These are phyloP conservation scores for Cladosporium austrohemisphaericum DNA, from an alignment of 2,329 filamentous ascomycete genomes.

Conservation along the genomic window DNA sequence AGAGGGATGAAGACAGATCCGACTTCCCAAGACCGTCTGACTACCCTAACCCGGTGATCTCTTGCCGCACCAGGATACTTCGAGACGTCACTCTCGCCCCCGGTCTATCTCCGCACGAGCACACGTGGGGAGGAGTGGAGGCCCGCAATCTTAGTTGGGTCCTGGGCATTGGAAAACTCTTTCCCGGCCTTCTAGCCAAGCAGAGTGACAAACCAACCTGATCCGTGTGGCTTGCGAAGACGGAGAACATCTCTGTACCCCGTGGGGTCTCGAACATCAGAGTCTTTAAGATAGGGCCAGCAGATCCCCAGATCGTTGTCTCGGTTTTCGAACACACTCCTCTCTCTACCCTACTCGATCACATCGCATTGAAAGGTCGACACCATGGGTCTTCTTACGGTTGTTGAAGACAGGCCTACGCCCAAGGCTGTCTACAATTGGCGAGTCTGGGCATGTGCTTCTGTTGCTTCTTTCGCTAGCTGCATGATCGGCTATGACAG, in stretches of 20 bases:
- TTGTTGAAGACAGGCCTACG: slow-evolving; percentile 47
- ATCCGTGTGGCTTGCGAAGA: slow-evolving; percentile 10
- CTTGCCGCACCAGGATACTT: background rate
- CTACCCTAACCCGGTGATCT: background rate
- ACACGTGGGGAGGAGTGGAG: slow-evolving; percentile 13
- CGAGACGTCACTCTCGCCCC: background rate
- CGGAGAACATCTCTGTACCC: slow-evolving; percentile 4
- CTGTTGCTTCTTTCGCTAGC: slow-evolving; percentile 54
- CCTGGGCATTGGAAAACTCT: slow-evolving; percentile 11
- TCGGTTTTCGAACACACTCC: slow-evolving; percentile 4
- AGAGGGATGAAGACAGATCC: slow-evolving; percentile 8
- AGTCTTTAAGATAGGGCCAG: slow-evolving; percentile 8
- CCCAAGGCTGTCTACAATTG: slow-evolving; percentile 59
- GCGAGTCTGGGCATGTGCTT: slow-evolving; percentile 54
- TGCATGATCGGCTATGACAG: slow-evolving; percentile 60
- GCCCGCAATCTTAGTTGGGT: slow-evolving; percentile 1
- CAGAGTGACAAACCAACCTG: slow-evolving; percentile 2
- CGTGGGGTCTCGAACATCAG: slow-evolving; percentile 7
- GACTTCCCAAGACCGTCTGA: background rate
- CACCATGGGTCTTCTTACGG: slow-evolving; percentile 35
- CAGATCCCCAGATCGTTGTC: slow-evolving; percentile 1
- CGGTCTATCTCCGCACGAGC: slow-evolving; percentile 11
- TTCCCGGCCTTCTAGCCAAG: slow-evolving; percentile 3
- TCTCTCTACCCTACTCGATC: slow-evolving; percentile 1
- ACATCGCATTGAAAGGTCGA: slow-evolving; percentile 3